Evolutionary conservation across 1,284 basidiomycete genomes (phyloP), one percentile per base, ranked within the genome.

Genomic region (Heterobasidion occidentale): DNA sequence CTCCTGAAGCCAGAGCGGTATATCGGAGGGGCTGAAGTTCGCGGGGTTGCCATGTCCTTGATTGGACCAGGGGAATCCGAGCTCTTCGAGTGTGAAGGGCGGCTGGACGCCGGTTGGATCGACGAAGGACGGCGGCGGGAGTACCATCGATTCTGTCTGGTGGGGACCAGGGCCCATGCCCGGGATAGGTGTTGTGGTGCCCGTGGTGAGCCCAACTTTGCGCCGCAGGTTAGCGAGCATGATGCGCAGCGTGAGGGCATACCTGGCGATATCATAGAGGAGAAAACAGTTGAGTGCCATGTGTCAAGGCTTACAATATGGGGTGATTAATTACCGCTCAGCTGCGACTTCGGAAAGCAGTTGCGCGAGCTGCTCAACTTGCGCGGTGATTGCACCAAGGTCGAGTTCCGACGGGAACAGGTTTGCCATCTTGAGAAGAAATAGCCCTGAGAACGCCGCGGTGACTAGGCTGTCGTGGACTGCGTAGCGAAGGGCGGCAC

Each of bases 381-480:
- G 90, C 9, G 70, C 76, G 46, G 81, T 85, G 67, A 93, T 91
- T 4, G 80, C 80, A 36, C 72, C 76, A 36, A 92, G 74, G 67
- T 94, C 91, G 51, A 93, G 74, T 64, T 93, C 90, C 9, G 81
- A 71, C 0, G 90, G 90, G 75, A 93, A 94, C 19, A 94, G 77
- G 63, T 85, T 88, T 53, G 89, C 90, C 83, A 93, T 93, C 73
- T 97, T 96, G 60, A 97, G 80, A 35, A 97, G 74, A 75, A 95
- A 96, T 12, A 96, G 80, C 3, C 91, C 93, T 7, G 93, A 92
- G 70, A 97, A 97, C 1, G 92, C 90, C 17, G 92, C 89, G 0
- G 90, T 94, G 56, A 94, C 94, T 53, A 96, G 84, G 62, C 86
- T 90, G 67, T 96, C 94, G 67, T 96, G 94, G 17, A 94, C 92